These are phyloP conservation scores for Afroboletus lepidellus DNA, from an alignment of 1,284 basidiomycete species.

Conservation along the genomic window DNA sequence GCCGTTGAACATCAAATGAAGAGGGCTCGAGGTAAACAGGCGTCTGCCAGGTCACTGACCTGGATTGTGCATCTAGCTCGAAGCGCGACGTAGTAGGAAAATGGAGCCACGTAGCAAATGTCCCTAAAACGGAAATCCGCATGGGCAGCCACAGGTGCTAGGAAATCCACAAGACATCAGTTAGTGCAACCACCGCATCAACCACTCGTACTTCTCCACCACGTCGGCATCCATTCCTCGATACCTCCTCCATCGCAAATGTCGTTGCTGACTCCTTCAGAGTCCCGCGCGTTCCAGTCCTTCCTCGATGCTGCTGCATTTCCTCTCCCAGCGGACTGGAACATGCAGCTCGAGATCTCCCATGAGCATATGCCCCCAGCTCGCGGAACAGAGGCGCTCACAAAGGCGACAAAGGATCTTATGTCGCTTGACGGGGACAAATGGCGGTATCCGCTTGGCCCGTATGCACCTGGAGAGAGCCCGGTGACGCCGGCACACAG, in stretches of 20 bases:
- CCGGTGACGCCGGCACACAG: slow-evolving; percentile 12
- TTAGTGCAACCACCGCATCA: slow-evolving; percentile 17
- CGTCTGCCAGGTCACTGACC: too few relatives aligned
- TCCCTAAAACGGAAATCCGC: slow-evolving; percentile 25
- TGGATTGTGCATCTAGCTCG: not conserved
- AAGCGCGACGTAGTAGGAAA: not conserved
- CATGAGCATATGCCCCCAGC: slow-evolving; percentile 39
- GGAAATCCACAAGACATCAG: slow-evolving; percentile 21
- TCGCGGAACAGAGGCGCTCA: slow-evolving; percentile 54
- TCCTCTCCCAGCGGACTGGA: slow-evolving; percentile 32
- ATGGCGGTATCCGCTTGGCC: slow-evolving; percentile 27
- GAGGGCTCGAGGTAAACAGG: not conserved
- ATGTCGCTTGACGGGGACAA: slow-evolving; percentile 35
- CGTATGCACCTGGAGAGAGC: slow-evolving; percentile 14
- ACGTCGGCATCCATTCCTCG: not conserved
- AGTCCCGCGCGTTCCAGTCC: slow-evolving; percentile 49
- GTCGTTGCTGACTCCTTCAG: slow-evolving; percentile 49
- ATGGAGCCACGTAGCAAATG: slow-evolving; percentile 8
- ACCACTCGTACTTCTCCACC: not conserved
- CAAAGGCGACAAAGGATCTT: slow-evolving; percentile 64
- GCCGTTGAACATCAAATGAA: not conserved
- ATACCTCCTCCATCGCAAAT: slow-evolving; percentile 20
- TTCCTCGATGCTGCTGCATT: slow-evolving; percentile 49
- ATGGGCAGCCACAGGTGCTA: slow-evolving; percentile 31
- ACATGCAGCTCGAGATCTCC: slow-evolving; percentile 35